A percentile compares a stretch with the other conserved stretches of the same genome.
phyloP scores from a whole-genome alignment of 129 eudicot species.

The Escallonia rubra region DNA sequence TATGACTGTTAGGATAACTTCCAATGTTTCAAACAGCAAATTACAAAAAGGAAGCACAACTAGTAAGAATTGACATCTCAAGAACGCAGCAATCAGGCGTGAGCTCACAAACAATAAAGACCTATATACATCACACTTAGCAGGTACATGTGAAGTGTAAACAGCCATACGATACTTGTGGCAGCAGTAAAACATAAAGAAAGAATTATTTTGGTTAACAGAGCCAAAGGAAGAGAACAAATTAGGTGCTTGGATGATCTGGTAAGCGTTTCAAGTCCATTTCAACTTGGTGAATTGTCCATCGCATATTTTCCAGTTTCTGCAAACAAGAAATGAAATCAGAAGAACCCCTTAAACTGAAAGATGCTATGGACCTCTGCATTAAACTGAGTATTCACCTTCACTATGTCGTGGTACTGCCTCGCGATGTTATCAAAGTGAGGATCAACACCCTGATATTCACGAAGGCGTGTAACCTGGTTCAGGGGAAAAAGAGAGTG shows the following conservation, averaged over 20 bases:
- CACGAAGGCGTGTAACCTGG: slow-evolving; percentile 93
- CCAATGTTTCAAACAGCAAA: too few relatives aligned
- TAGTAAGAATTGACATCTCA: too few relatives aligned
- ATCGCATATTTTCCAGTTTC: slow-evolving; percentile 93
- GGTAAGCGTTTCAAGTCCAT: slow-evolving; percentile 86
- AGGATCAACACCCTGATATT: slow-evolving; percentile 98
- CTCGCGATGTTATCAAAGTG: slow-evolving; percentile 90
- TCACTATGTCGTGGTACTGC: slow-evolving; percentile 88
- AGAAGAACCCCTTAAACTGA: background rate
- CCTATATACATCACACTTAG: background rate
- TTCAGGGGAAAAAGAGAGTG: background rate
- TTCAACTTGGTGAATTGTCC: slow-evolving; percentile 97
- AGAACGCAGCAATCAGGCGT: too few relatives aligned
- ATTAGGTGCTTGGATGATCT: slow-evolving; percentile 25
- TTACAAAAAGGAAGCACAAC: too few relatives aligned
- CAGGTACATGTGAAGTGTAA: background rate
- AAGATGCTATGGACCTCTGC: background rate
- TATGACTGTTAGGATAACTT: too few relatives aligned
- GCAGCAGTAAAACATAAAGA: background rate
- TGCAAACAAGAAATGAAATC: slow-evolving; percentile 24
- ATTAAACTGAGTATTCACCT: slow-evolving; percentile 37
- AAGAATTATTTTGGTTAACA: background rate
- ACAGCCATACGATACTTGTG: background rate
- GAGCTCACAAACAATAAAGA: too few relatives aligned
- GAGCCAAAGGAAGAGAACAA: background rate